Evolutionary conservation across 192 early-diverging fungal species (phyloP).

Genomic region (Entomortierella beljakovae): DNA sequence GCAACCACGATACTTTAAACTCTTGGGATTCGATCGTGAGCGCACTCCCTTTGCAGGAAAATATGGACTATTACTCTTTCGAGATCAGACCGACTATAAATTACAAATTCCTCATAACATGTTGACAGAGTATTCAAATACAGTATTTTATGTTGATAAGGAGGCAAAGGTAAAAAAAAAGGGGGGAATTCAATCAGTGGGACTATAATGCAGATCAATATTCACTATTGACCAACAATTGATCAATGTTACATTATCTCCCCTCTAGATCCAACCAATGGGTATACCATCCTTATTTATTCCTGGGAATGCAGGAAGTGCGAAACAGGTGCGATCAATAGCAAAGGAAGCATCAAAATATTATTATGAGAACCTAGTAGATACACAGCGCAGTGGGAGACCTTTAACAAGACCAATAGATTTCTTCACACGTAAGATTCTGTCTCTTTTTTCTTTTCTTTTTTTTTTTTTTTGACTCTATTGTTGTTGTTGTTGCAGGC

Average conservation of each 20-base stretch:
- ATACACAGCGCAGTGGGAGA: constrained; percentile 32
- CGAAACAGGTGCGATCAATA: constrained; percentile 90
- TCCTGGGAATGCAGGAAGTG: constrained; percentile 95
- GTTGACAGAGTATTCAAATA: constrained; percentile 31
- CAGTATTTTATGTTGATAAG: constrained; percentile 68
- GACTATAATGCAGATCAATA: background rate
- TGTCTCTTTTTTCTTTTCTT: background rate
- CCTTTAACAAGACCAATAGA: constrained; percentile 60
- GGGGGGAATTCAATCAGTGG: background rate
- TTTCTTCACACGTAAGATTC: constrained; percentile 65
- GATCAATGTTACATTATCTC: background rate
- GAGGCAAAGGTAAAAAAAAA: constrained; percentile 63
- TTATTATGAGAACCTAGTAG: constrained; percentile 65
- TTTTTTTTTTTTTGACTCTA: background rate
- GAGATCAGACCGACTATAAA: constrained; percentile 48
- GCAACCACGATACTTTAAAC: constrained; percentile 65
- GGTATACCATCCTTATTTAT: constrained; percentile 94
- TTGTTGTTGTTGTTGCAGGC: background rate
- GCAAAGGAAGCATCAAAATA: constrained; percentile 76
- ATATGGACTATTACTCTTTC: constrained; percentile 80
- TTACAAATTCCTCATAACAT: constrained; percentile 27
- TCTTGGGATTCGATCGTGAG: constrained; percentile 67
- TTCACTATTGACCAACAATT: too few relatives aligned
- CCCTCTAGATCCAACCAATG: constrained; percentile 59
- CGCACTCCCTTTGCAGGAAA: constrained; percentile 78